These are phyloP conservation scores for Vigna trinervia DNA, from an alignment of 306 rosid genomes.

Conservation along the genomic window DNA sequence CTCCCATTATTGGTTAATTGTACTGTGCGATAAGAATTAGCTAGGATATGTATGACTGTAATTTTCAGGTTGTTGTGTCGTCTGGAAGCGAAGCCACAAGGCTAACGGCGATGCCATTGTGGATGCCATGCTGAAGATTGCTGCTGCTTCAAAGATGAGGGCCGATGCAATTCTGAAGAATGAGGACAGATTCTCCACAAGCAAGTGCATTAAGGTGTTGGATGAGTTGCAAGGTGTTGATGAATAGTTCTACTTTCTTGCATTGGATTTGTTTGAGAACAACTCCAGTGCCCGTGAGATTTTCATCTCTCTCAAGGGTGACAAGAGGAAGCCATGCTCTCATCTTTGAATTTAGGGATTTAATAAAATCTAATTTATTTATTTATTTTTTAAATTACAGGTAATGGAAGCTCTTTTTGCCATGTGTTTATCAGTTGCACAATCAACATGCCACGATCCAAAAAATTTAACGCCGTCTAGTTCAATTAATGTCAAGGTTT, in stretches of 20 bases:
- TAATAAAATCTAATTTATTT: too few species aligned
- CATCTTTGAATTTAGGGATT: too few species aligned
- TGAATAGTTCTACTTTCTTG: constrained; percentile 69
- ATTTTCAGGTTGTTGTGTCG: constrained; percentile 50
- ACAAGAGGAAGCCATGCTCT: constrained; percentile 62
- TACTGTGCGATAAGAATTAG: constrained; percentile 13
- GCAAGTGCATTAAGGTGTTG: constrained; percentile 82
- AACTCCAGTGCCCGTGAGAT: constrained; percentile 67
- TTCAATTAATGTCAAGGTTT: too few species aligned
- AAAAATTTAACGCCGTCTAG: too few species aligned
- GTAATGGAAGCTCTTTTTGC: too few species aligned
- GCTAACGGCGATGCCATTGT: constrained; percentile 83
- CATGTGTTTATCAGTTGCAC: too few species aligned
- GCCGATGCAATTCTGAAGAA: constrained; percentile 76
- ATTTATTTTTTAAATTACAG: too few species aligned
- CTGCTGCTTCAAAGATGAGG: constrained; percentile 83
- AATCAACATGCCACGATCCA: too few species aligned
- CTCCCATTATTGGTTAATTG: constrained; percentile 13
- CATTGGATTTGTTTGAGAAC: constrained; percentile 83
- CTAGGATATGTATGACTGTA: background rate
- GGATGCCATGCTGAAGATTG: constrained; percentile 86
- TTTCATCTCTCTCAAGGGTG: constrained; percentile 72
- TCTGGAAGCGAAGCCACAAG: constrained; percentile 75
- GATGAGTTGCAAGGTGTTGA: constrained; percentile 77
- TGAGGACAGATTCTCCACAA: constrained; percentile 75